These are phyloP conservation scores for Cryptococcus sp. DNA, from an alignment of 1,284 basidiomycete species.

Conservation along the genomic window DNA sequence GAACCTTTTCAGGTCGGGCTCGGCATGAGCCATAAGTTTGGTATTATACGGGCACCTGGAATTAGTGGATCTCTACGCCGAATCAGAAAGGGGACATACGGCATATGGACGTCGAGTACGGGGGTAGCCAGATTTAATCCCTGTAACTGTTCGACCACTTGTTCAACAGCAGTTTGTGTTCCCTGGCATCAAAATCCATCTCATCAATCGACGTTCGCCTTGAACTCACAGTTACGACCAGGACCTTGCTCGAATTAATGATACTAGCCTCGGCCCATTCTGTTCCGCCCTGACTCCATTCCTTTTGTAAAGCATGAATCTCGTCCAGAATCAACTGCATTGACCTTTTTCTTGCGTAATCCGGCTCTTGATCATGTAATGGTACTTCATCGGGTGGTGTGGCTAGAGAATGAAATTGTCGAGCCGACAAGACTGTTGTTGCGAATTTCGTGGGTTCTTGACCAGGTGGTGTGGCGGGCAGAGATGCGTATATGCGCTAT, in stretches of 20 bases:
- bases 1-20: constrained; percentile 34
- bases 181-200: constrained; percentile 18
- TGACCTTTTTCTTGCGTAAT: constrained; percentile 22
- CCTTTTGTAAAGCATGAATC: constrained; percentile 36
- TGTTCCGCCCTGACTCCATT: constrained; percentile 29
- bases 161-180: constrained; percentile 39
- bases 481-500: constrained; percentile 38
- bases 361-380: constrained; percentile 16
- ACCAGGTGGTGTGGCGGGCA: constrained; percentile 28
- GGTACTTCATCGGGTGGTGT: constrained; percentile 31
- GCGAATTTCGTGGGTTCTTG: constrained; percentile 22
- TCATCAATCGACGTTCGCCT: not conserved
- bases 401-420: constrained; percentile 43
- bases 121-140: constrained; percentile 43
- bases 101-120: constrained; percentile 47
- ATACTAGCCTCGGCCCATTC: constrained; percentile 46
- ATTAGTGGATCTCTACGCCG: not conserved
- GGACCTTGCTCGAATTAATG: constrained; percentile 45
- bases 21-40: constrained; percentile 42
- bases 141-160: constrained; percentile 41
- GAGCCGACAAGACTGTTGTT: constrained; percentile 42
- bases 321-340: constrained; percentile 47
- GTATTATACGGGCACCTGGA: constrained; percentile 42
- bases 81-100: constrained; percentile 19
- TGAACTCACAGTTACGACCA: constrained; percentile 40